Evolutionary conservation across 2,329 filamentous ascomycete species (phyloP), one percentile per base, ranked within the genome.

Genomic region (Venturia oleaginea): DNA sequence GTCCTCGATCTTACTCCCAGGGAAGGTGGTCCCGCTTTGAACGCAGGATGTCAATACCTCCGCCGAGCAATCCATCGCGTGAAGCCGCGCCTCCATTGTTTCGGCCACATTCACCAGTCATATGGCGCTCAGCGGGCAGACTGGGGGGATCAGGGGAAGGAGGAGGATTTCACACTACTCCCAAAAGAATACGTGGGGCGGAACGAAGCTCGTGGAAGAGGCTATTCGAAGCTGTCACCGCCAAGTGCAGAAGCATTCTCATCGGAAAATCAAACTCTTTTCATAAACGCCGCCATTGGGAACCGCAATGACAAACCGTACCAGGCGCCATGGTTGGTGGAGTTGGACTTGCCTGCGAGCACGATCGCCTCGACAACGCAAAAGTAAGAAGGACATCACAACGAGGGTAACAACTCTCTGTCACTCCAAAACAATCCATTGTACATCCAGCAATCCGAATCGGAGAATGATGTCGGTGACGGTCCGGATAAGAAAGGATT

Each of bases 31-130:
- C 30, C 38, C 19, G 54, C 46, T 19, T 19, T 1, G 8, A 60
- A 38, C 27, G 75, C 74, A 22, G 81, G 83, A 24, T 80, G 80
- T 65, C 67, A 68, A 0, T 66, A 76, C 19, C 76, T 86, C 2
- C 78, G 83, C 63, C 70, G 70, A 0, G 80, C 83, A 0, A 69
- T 85, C 0, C 73, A 76, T 1, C 69, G 69, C 0, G 75, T 78
- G 1, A 74, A 72, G 34, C 83, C 83, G 1, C 70, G 70, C 7
- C 67, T 85, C 4, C 81, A 84, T 69, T 84, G 82, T 70, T 85
- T 84, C 65, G 83, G 83, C 0, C 83, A 85, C 66, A 80, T 85
- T n/a, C 83, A 86, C 68, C 81, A 84, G 67, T 79, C 76, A 0
- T 87, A 84, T 82, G 86, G 85, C 2, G 80, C 77, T 0, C 81